Conservation (phyloP, 495 filamentous ascomycete species). For the Geopyxis carbonaria region DNA sequence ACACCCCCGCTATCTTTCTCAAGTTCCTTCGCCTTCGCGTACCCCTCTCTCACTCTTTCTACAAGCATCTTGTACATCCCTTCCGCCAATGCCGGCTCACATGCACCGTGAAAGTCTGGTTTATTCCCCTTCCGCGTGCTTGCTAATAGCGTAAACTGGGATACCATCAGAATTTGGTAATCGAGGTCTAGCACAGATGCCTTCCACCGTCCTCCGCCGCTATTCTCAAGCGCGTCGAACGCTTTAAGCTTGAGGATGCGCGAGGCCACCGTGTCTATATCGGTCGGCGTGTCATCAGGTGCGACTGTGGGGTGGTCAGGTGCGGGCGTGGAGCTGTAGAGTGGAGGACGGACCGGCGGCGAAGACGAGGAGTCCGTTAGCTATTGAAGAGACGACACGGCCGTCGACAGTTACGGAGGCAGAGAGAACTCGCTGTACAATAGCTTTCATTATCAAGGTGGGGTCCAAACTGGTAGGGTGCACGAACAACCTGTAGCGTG, state of each 20-base stretch:
- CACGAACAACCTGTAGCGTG: no score
- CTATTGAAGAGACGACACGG: conserved; percentile 73
- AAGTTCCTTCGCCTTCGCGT: conserved; percentile 41
- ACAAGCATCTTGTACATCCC: conserved; percentile 70
- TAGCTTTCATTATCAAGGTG: no score
- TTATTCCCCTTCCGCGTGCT: conserved; percentile 86
- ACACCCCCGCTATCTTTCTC: conserved; percentile 3
- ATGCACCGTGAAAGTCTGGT: conserved; percentile 85
- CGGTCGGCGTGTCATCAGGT: conserved; percentile 76
- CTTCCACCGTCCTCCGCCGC: conserved; percentile 51
- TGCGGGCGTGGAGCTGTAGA: conserved; percentile 1
- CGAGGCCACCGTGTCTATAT: conserved; percentile 62
- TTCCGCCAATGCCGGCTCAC: conserved; percentile 57
- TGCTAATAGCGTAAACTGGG: conserved; percentile 90
- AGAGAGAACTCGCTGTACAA: conserved; percentile 86
- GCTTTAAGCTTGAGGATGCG: conserved; percentile 80
- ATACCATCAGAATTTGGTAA: conserved; percentile 73
- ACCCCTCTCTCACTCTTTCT: conserved; percentile 52
- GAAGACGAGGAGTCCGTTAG: conserved; percentile 76
- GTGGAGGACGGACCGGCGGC: conserved; percentile 37
- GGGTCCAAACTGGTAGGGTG: no score
- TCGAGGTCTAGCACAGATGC: conserved; percentile 47
- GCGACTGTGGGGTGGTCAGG: conserved; percentile 34
- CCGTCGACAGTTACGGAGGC: conserved; percentile 97
- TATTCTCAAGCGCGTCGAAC: conserved; percentile 48